Base-by-base conservation (phyloP, 2,329 filamentous ascomycete genomes). In the Pseudogymnoascus sp. region DNA sequence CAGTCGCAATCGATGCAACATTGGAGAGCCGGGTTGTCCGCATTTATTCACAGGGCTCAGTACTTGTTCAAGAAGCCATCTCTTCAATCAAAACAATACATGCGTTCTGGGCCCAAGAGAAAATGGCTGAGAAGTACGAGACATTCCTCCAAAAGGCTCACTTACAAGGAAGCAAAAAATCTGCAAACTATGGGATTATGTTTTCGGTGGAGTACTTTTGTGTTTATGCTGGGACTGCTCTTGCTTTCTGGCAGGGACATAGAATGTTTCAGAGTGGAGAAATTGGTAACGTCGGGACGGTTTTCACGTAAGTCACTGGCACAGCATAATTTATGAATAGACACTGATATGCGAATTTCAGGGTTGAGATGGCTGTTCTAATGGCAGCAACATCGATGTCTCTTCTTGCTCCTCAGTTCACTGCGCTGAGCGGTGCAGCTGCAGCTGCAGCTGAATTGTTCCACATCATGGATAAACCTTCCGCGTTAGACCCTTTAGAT, bases 241-340 rank as follows among this genome's bases (percentile, higher is more conserved):
- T 83, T 3, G 78, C 79, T 0, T 83, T 83, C 64, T 83, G 80
- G 80, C 78, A 82, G 64, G 81, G 80, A 0, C 75, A 82, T 65
- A 71, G 73, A 46, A 79, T 82, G 76, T 78, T 77, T 46, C 67
- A 74, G 3, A 69, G 68, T 0, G 79, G 79, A 1, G 79, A 82
- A 66, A 78, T 82, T 23, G 53, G 68, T 0, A 67, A 78, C n/a
- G 72, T 77, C 0, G 80, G 80, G 2, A 76, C 75, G 1, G 76
- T 82, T 9, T 76, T 82, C 29, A 81, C 78, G 75, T 79, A 65
- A 72, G 74, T 73, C 23, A 23, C 60, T 37, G 13, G 10, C n/a
- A 19, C 38, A 19, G 38, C 7, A 19, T n/a, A n/a, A n/a, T 42
- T 7, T 37, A 35, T 17, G 59, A 19, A 35, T 17, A 29, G 26